phyloP scores from a whole-genome alignment of 768 basidiomycete genomes.

The Hypholoma fasciculare region DNA sequence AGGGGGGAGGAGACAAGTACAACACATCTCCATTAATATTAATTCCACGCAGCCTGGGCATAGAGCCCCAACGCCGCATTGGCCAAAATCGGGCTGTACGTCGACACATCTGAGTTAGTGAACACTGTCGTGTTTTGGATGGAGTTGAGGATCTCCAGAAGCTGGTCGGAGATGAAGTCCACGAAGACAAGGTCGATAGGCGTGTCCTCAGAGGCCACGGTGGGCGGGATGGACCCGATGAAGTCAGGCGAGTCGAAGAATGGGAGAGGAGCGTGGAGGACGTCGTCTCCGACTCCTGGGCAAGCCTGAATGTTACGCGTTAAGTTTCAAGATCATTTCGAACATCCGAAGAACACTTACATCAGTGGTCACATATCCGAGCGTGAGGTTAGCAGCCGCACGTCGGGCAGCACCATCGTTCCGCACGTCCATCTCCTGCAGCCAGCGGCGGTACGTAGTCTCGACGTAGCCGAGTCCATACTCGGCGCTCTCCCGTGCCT shows the following conservation, averaged over 20 bases:
- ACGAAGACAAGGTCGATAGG: conserved; percentile 76
- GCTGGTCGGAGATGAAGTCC: conserved; percentile 58
- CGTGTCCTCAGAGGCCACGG: conserved; percentile 41
- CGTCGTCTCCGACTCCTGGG: conserved; percentile 77
- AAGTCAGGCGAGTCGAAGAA: conserved; percentile 57
- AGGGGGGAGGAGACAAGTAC: too few relatives aligned
- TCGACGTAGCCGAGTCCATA: conserved; percentile 54
- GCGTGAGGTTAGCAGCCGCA: conserved; percentile 52
- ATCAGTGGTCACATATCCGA: conserved; percentile 77
- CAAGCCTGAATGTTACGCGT: conserved; percentile 45
- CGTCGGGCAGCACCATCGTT: conserved; percentile 34
- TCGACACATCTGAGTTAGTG: conserved; percentile 47
- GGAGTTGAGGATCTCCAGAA: conserved; percentile 56
- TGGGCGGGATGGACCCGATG: conserved; percentile 55
- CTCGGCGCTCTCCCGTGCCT: conserved; percentile 35
- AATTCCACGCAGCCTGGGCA: conserved; percentile 51
- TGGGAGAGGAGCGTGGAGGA: conserved; percentile 58
- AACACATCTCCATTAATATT: not conserved
- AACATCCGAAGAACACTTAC: conserved; percentile 32
- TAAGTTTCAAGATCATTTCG: not conserved
- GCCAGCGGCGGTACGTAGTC: conserved; percentile 52
- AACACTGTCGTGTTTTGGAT: conserved; percentile 52
- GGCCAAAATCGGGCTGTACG: conserved; percentile 53
- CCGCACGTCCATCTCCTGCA: conserved; percentile 52
- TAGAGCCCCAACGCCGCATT: conserved; percentile 57